Percentiles rank a stretch among this genome's conserved stretches.
Conservation (phyloP, 2,329 filamentous ascomycete species). For the Tolypocladium album region DNA sequence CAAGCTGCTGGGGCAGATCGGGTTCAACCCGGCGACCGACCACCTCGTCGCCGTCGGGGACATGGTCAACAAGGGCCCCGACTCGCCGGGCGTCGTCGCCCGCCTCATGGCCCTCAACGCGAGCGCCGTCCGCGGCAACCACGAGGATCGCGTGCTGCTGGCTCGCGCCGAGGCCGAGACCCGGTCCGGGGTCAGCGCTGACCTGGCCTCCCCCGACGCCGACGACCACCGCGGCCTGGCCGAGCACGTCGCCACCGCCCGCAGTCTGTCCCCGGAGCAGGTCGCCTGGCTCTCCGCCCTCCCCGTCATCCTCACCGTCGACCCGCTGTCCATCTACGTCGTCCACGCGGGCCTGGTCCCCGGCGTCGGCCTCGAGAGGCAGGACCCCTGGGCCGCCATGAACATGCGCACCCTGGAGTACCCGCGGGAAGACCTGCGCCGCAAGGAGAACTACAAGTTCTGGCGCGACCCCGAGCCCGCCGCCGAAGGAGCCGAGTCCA, state of each 20-base stretch:
- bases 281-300: conserved; percentile 57
- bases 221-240: conserved; percentile 21
- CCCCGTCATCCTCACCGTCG: conserved; percentile 69
- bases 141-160: conserved; percentile 78
- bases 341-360: conserved; percentile 84
- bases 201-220: conserved; percentile 12
- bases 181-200: conserved; percentile 14
- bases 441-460: conserved; percentile 15
- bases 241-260: conserved; percentile 41
- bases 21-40: conserved; percentile 48
- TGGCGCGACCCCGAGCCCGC: neutral
- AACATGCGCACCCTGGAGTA: conserved; percentile 76
- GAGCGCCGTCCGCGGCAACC: conserved; percentile 80
- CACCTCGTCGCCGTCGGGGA: conserved; percentile 71
- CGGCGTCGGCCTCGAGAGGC: conserved; percentile 55
- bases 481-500: conserved; percentile 7
- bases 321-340: conserved; percentile 53
- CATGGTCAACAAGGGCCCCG: conserved; percentile 76
- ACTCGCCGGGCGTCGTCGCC: conserved; percentile 68
- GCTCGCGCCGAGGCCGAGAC: conserved; percentile 31
- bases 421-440: conserved; percentile 29
- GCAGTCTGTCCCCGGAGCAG: conserved; percentile 45
- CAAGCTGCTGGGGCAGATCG: conserved; percentile 54
- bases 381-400: conserved; percentile 75
- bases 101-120: conserved; percentile 64